Evolutionary conservation across 768 basidiomycete species (phyloP).

Genomic region (Coprinopsis sp.): DNA sequence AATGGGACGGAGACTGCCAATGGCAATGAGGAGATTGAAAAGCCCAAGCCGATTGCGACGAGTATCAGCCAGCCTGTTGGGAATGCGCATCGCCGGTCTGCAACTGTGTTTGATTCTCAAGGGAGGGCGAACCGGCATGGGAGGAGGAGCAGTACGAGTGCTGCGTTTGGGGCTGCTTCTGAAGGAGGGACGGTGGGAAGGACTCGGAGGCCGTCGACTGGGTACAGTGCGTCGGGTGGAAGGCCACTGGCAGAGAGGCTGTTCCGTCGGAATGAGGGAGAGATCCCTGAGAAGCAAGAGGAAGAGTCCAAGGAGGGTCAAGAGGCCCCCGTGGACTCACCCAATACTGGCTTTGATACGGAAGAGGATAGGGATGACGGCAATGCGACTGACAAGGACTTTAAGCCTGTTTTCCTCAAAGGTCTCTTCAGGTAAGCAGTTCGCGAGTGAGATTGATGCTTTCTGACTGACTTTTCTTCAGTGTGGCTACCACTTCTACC

Average conservation of each 20-base stretch:
- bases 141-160: slow-evolving; percentile 73
- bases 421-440: slow-evolving; percentile 81
- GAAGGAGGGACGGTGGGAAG: slow-evolving; percentile 60
- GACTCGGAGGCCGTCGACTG: slow-evolving; percentile 68
- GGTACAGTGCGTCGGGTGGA: slow-evolving; percentile 38
- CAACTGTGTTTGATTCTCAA: slow-evolving; percentile 70
- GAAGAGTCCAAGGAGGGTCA: slow-evolving; percentile 35
- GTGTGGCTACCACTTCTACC: slow-evolving; percentile 93
- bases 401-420: slow-evolving; percentile 94
- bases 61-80: slow-evolving; percentile 56
- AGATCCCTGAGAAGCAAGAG: slow-evolving; percentile 41
- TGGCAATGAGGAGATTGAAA: slow-evolving; percentile 9
- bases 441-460: not conserved
- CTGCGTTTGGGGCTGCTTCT: slow-evolving; percentile 37
- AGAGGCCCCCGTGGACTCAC: slow-evolving; percentile 18
- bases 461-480: slow-evolving; percentile 22
- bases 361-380: slow-evolving; percentile 46
- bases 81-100: slow-evolving; percentile 64
- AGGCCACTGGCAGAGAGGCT: slow-evolving; percentile 39
- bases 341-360: slow-evolving; percentile 22
- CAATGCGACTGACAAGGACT: slow-evolving; percentile 60
- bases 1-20: slow-evolving; percentile 24
- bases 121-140: slow-evolving; percentile 62
- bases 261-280: slow-evolving; percentile 45
- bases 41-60: slow-evolving; percentile 17